Percentiles rank a stretch among this genome's conserved stretches.
phyloP scores from a whole-genome alignment of 1,139 yeast species.

The Suhomyces bokatorum region DNA sequence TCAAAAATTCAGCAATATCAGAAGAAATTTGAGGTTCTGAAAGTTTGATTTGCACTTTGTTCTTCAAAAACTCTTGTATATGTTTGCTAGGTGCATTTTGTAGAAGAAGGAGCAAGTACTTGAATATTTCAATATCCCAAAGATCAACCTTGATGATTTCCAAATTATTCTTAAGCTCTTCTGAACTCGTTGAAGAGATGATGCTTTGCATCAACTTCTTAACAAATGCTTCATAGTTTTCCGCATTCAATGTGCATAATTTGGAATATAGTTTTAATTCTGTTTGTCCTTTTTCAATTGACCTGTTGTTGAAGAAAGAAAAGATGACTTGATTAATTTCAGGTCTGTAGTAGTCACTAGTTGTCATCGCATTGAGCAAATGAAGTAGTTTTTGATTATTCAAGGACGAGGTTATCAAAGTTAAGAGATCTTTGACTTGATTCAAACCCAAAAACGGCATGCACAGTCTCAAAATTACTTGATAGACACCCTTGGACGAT shows the following conservation, averaged over 20 bases:
- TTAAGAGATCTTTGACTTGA: conserved; percentile 25
- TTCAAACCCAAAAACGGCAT: conserved; percentile 15
- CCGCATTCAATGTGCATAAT: conserved; percentile 25
- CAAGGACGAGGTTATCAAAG: conserved; percentile 24
- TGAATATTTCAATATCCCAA: conserved; percentile 36
- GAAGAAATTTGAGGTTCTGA: conserved; percentile 24
- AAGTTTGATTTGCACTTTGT: conserved; percentile 21
- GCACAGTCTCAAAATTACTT: conserved; percentile 15
- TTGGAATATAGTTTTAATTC: conserved; percentile 30
- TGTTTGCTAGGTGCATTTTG: conserved; percentile 37
- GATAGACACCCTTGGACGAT: conserved; percentile 4
- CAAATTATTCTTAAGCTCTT: conserved; percentile 28
- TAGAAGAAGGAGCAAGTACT: conserved; percentile 33
- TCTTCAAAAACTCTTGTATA: conserved; percentile 27
- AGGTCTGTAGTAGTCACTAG: conserved; percentile 1
- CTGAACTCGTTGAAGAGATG: conserved; percentile 28
- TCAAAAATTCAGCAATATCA: conserved; percentile 21
- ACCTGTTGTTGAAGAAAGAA: conserved; percentile 21
- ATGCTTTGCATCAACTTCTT: conserved; percentile 38
- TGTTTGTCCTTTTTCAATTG: conserved; percentile 16
- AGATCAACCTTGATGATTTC: conserved; percentile 21
- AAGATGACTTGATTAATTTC: conserved; percentile 20
- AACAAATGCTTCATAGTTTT: conserved; percentile 29
- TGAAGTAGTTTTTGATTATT: conserved; percentile 24
- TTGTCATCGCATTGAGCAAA: conserved; percentile 20